These are phyloP conservation scores for Collybia sp. DNA, from an alignment of 768 basidiomycete genomes.

Conservation along the genomic window DNA sequence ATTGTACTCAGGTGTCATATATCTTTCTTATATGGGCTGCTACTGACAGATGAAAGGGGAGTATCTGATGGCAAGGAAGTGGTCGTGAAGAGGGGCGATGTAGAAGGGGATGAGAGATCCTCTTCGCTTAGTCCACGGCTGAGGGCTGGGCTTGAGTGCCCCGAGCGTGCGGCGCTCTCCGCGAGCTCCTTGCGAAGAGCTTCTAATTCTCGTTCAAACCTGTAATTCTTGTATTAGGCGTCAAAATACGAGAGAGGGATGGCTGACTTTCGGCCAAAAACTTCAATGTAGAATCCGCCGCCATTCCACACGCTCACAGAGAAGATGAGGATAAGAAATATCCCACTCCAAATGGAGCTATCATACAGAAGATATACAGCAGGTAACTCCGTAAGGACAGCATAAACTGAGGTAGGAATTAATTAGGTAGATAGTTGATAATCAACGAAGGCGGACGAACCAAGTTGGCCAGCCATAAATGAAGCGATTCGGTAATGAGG, in stretches of 20 bases:
- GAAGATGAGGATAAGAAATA: constrained; percentile 79
- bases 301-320: constrained; percentile 94
- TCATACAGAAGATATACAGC: constrained; percentile 82
- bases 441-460: constrained; percentile 33
- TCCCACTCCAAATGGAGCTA: constrained; percentile 69
- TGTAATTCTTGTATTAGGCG: constrained; percentile 19
- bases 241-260: constrained; percentile 1
- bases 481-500: constrained; percentile 58
- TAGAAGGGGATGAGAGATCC: constrained; percentile 33
- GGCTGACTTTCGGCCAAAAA: constrained; percentile 92
- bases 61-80: too few species aligned
- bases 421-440: not conserved
- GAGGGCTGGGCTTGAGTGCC: constrained; percentile 44
- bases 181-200: constrained; percentile 87
- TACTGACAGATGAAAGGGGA: too few species aligned
- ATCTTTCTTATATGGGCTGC: too few species aligned
- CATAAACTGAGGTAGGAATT: constrained; percentile 54
- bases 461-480: constrained; percentile 85
- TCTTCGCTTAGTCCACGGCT: constrained; percentile 33
- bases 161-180: constrained; percentile 54
- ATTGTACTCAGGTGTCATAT: too few species aligned
- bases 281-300: constrained; percentile 93
- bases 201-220: constrained; percentile 92
- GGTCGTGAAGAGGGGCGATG: constrained; percentile 14
- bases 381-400: constrained; percentile 80